Base-by-base conservation (phyloP, 2,329 filamentous ascomycete species). In the Pestalotiopsis sp. region DNA sequence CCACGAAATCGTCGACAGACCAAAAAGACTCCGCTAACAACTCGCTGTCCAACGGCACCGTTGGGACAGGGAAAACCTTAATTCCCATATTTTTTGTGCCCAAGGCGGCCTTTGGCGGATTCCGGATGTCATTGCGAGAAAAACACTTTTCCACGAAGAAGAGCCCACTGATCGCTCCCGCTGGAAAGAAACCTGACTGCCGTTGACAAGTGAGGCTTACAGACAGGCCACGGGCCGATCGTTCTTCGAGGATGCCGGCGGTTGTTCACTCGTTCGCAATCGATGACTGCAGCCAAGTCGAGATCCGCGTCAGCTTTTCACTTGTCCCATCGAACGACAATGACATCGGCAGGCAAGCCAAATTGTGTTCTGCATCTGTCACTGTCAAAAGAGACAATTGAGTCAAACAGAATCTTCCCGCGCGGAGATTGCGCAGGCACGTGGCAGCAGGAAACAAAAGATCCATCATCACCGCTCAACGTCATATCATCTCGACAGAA, bases 271-370 rank as follows among this genome's bases (percentile, higher is more conserved):
- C 14, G 57, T 60, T 27, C 57, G 31, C 57, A 36, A 14, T 27
- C 57, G 25, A 60, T 60, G 57, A 60, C 57, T 60, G 57, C 23
- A 60, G 57, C 57, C 57, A 60, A 60, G 57, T 60, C 13, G n/a
- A 27, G 25, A 36, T 60, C 57, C 57, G 31, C 57, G 57, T 60
- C 20, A 60, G 57, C 57, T 20, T 60, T 60, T 60, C 11, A 60
- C 17, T 36, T 9, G 45, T 52, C 17, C 45, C 20, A n/a, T 52
- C 20, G 45, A 36, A 11, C 45, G 45, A 52, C 45, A 17, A n/a
- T 52, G 45, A 52, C 45, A 52, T 52, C 45, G 45, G 45, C 45
- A 52, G 31, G 31, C 20, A 52, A 20, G 45, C 17, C 41, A 6
- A 14, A 6, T 49, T 49, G n/a, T 49, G 13, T 49, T 14, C 41